Conservation (phyloP, 768 basidiomycete species). For the Candolleomyces eurysporus region DNA sequence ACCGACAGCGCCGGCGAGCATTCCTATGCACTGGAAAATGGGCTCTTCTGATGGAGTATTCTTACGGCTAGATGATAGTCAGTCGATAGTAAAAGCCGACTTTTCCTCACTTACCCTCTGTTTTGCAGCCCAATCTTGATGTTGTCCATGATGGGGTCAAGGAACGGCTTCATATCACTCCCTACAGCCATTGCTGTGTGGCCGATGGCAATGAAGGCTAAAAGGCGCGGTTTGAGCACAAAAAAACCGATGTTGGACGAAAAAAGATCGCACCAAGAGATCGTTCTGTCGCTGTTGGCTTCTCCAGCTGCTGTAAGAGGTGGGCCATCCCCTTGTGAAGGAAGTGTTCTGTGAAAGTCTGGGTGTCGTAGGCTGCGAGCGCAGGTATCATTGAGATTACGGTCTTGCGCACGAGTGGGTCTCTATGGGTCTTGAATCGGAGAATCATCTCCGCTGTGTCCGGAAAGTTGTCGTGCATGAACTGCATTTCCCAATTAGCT, state of each 20-base stretch:
- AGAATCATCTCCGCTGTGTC: constrained; percentile 90
- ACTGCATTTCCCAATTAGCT: constrained; percentile 42
- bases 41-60: constrained; percentile 92
- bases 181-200: constrained; percentile 90
- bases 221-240: constrained; percentile 1
- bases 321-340: constrained; percentile 94
- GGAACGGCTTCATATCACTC: constrained; percentile 93
- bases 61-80: constrained; percentile 56
- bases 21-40: constrained; percentile 96
- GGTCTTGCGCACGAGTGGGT: constrained; percentile 85
- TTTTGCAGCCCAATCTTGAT: constrained; percentile 88
- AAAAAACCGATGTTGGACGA: no score
- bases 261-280: constrained; percentile 62
- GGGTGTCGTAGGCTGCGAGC: constrained; percentile 90
- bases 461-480: constrained; percentile 84
- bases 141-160: constrained; percentile 86
- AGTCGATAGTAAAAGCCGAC: neutral
- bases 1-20: constrained; percentile 93
- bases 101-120: constrained; percentile 60
- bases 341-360: constrained; percentile 88
- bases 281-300: constrained; percentile 82
- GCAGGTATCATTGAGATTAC: constrained; percentile 96
- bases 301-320: constrained; percentile 83
- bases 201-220: constrained; percentile 95
- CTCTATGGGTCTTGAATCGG: constrained; percentile 83